A percentile compares a stretch with the other conserved stretches of the same genome.
Evolutionary conservation across 129 eudicot genomes (phyloP).

Genomic region (Gnaphalium uliginosum): DNA sequence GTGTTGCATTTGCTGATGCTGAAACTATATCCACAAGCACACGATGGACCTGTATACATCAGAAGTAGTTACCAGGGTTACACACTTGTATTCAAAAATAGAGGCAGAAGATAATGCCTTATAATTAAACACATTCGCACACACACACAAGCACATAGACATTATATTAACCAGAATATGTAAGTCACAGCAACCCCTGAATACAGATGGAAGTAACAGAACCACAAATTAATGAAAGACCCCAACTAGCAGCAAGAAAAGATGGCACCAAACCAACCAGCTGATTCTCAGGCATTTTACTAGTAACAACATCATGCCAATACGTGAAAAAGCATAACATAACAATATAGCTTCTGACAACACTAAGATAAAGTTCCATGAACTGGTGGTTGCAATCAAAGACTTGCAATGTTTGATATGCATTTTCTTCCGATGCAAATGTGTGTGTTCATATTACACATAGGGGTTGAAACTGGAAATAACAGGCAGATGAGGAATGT

Average conservation of each 20-base stretch:
- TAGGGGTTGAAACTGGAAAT: not conserved
- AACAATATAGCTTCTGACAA: not conserved
- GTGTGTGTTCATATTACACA: not conserved
- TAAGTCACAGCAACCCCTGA: not conserved
- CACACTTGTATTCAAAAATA: not conserved
- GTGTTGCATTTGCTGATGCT: conserved; percentile 93
- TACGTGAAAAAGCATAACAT: not conserved
- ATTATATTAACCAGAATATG: not conserved
- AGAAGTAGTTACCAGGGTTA: not conserved
- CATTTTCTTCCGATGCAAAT: not conserved
- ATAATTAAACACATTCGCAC: not conserved
- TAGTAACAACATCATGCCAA: not conserved
- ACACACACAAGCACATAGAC: not conserved
- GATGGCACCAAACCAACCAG: not conserved
- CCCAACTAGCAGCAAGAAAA: not conserved
- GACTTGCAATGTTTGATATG: not conserved
- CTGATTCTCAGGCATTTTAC: not conserved
- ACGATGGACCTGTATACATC: conserved; percentile 72
- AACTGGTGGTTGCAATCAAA: not conserved
- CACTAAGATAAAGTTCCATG: not conserved
- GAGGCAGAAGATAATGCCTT: conserved; percentile 3
- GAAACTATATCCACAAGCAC: conserved; percentile 95
- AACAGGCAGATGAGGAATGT: not conserved
- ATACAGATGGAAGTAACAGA: not conserved
- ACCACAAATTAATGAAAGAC: not conserved